Evolutionary conservation across 2,329 filamentous ascomycete genomes (phyloP).

Genomic region (Coniella vitis): DNA sequence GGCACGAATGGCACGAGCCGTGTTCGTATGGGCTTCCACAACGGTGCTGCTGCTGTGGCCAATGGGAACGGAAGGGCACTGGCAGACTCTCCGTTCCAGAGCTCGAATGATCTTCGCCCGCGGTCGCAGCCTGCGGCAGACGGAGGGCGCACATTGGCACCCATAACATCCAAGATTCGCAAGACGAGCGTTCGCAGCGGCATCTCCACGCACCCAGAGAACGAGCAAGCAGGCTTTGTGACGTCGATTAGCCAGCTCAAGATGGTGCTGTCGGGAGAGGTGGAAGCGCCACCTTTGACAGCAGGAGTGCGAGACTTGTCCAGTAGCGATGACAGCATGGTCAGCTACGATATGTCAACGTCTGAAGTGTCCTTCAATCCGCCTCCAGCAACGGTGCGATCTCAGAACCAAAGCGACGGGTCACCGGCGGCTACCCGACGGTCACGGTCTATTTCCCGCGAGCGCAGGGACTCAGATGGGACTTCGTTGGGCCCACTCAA

Average conservation of each 20-base stretch:
- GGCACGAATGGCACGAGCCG: conserved; percentile 49
- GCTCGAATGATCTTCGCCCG: conserved; percentile 44
- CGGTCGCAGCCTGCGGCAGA: conserved; percentile 35
- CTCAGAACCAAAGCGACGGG: conserved; percentile 24
- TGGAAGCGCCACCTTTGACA: conserved; percentile 29
- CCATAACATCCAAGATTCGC: conserved; percentile 35
- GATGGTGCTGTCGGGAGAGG: conserved; percentile 50
- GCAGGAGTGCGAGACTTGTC: conserved; percentile 39
- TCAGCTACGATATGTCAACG: conserved; percentile 62
- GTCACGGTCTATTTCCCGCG: conserved; percentile 25
- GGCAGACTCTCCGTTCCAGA: conserved; percentile 39
- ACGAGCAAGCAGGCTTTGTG: conserved; percentile 40
- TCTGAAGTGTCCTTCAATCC: conserved; percentile 60
- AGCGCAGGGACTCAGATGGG: conserved; percentile 24
- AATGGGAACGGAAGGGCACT: conserved; percentile 28
- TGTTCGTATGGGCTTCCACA: conserved; percentile 51
- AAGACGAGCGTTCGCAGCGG: conserved; percentile 50
- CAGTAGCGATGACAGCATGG: conserved; percentile 59
- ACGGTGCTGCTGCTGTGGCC: conserved; percentile 35
- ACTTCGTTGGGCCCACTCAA: conserved; percentile 30
- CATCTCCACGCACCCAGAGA: conserved; percentile 35
- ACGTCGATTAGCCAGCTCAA: conserved; percentile 59
- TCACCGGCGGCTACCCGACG: conserved; percentile 19
- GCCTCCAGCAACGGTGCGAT: conserved; percentile 25
- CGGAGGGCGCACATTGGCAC: conserved; percentile 22